Evolutionary conservation across 1,284 basidiomycete genomes (phyloP), one percentile per base, ranked within the genome.

Genomic region (Ceratobasidium sp.): DNA sequence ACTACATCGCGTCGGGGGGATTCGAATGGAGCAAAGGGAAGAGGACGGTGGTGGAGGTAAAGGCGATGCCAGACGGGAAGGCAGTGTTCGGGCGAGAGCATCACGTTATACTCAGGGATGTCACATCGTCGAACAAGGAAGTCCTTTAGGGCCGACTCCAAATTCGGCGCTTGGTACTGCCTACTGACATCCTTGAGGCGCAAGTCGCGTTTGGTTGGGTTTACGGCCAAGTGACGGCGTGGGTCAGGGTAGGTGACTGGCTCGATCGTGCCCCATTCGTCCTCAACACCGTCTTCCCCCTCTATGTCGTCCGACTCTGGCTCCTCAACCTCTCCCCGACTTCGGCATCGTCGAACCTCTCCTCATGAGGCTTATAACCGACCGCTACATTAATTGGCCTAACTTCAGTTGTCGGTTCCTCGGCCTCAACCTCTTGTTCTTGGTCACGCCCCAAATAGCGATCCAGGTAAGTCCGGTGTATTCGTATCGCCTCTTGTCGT

Each of bases 21-120:
- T 12, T 69, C 65, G 48, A 57, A 57, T 0, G 53, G 65, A 14
- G 65, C 50, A 34, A 69, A 69, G 1, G 39, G 9, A 41, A 43
- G 65, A 23, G 65, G n/a, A n/a, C n/a, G n/a, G n/a, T n/a, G n/a
- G n/a, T n/a, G n/a, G n/a, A n/a, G n/a, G n/a, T n/a, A n/a, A n/a
- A n/a, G n/a, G n/a, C n/a, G n/a, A n/a, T n/a, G n/a, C n/a, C n/a
- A n/a, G n/a, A n/a, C n/a, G n/a, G n/a, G n/a, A n/a, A n/a, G n/a
- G n/a, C n/a, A n/a, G n/a, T n/a, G n/a, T n/a, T n/a, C n/a, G n/a
- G n/a, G n/a, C n/a, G n/a, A n/a, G n/a, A n/a, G n/a, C n/a, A n/a
- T n/a, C n/a, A n/a, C n/a, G n/a, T n/a, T n/a, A n/a, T n/a, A n/a
- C n/a, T n/a, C n/a, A n/a, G n/a, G n/a, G n/a, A n/a, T n/a, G n/a